Conservation (phyloP, 371 early-diverging fungal species). For the Dinochytrium kinnereticum region DNA sequence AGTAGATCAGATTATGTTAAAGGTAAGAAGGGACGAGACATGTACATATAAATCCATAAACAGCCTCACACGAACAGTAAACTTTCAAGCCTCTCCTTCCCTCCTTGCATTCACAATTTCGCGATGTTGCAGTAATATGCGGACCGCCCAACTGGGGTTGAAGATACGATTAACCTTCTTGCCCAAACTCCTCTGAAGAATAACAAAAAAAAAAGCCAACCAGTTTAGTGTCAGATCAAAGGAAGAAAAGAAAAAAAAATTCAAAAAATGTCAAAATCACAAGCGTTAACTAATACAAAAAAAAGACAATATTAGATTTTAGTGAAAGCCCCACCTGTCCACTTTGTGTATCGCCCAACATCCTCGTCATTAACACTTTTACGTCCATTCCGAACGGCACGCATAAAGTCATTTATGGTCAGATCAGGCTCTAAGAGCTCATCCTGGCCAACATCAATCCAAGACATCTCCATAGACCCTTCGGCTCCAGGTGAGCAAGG, state of each 20-base stretch:
- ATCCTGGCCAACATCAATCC: constrained; percentile 85
- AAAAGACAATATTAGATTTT: too few relatives aligned
- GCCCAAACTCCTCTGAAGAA: constrained; percentile 41
- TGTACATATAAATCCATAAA: too few relatives aligned
- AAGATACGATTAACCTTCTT: constrained; percentile 39
- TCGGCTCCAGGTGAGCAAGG: constrained; percentile 96
- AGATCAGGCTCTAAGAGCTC: constrained; percentile 92
- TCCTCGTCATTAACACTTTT: constrained; percentile 90
- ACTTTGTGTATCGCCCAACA: constrained; percentile 79
- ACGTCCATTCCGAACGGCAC: constrained; percentile 76
- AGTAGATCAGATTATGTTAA: too few relatives aligned
- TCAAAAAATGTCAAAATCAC: too few relatives aligned
- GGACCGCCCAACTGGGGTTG: too few relatives aligned
- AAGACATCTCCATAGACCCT: constrained; percentile 86
- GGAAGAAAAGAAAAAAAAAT: not conserved
- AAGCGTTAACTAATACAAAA: too few relatives aligned
- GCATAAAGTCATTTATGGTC: constrained; percentile 81
- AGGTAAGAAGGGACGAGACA: too few relatives aligned
- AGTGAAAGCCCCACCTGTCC: constrained; percentile 89
- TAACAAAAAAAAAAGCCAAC: constrained; percentile 1
- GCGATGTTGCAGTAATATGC: too few relatives aligned
- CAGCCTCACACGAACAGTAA: too few relatives aligned
- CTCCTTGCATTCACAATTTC: too few relatives aligned
- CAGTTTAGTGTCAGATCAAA: not conserved
- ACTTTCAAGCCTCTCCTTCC: too few relatives aligned